These are phyloP conservation scores for Agroathelia rolfsii DNA, from an alignment of 1,284 basidiomycete genomes.

Conservation along the genomic window DNA sequence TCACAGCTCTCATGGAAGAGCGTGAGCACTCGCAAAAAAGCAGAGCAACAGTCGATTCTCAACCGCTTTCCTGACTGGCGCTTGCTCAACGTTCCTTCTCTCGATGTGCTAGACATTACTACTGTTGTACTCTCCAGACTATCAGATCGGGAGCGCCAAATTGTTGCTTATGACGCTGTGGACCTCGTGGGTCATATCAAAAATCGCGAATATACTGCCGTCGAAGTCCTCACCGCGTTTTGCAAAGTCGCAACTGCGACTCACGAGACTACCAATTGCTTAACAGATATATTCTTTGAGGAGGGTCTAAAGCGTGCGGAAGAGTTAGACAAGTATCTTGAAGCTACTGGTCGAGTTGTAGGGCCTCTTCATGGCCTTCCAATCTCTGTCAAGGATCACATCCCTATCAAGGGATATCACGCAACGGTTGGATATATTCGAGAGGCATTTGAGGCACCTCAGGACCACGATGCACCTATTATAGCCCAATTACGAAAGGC, in stretches of 20 bases:
- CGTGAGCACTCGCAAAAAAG: too few species aligned
- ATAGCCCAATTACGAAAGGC: slow-evolving; percentile 37
- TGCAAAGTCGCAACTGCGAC: slow-evolving; percentile 19
- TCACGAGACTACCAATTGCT: slow-evolving; percentile 42
- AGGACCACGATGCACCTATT: slow-evolving; percentile 33
- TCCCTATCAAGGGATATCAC: slow-evolving; percentile 46
- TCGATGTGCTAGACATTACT: slow-evolving; percentile 14
- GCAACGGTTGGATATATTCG: slow-evolving; percentile 30
- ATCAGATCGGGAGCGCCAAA: slow-evolving; percentile 16
- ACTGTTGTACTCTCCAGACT: slow-evolving; percentile 18
- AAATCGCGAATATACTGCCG: slow-evolving; percentile 15
- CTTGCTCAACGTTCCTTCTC: too few species aligned
- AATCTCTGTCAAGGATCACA: slow-evolving; percentile 55
- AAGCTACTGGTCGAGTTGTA: slow-evolving; percentile 34
- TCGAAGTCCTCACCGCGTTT: slow-evolving; percentile 19
- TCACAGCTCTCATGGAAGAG: too few species aligned
- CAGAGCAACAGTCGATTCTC: too few species aligned
- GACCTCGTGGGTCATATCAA: slow-evolving; percentile 14
- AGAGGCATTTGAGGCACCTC: slow-evolving; percentile 27
- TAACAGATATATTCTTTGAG: slow-evolving; percentile 61
- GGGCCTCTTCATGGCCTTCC: slow-evolving; percentile 59
- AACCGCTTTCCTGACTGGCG: too few species aligned
- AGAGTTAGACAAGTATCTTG: slow-evolving; percentile 46
- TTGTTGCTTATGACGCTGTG: slow-evolving; percentile 21
- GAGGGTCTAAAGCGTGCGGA: slow-evolving; percentile 46